These are phyloP conservation scores for Penicillium sp. DNA, from an alignment of 2,329 filamentous ascomycete genomes.

Conservation along the genomic window DNA sequence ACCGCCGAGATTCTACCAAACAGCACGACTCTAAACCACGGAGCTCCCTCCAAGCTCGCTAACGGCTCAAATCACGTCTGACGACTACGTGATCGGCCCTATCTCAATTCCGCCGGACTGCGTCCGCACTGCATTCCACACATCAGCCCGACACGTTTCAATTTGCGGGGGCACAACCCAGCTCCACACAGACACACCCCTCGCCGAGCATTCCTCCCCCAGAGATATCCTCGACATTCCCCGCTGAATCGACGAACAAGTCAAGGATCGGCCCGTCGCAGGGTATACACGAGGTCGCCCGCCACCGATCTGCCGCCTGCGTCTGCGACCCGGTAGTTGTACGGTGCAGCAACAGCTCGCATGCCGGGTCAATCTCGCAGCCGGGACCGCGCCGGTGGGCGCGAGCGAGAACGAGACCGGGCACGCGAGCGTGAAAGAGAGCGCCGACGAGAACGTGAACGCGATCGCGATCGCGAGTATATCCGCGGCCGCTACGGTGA, in stretches of 20 bases:
- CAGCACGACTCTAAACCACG: background rate
- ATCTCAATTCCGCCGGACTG: background rate
- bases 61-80: background rate
- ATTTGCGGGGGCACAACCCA: background rate
- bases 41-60: background rate
- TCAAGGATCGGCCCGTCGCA: background rate
- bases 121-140: background rate
- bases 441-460: constrained; percentile 17
- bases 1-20: constrained; percentile 9
- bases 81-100: background rate
- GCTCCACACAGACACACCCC: background rate
- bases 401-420: constrained; percentile 22
- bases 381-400: constrained; percentile 32
- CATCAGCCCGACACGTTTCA: constrained; percentile 2
- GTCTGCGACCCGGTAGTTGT: too few relatives aligned
- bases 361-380: constrained; percentile 39
- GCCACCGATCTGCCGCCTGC: background rate
- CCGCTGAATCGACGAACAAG: background rate
- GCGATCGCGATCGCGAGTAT: constrained; percentile 20
- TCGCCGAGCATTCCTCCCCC: constrained; percentile 3
- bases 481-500: constrained; percentile 21
- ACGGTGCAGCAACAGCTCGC: background rate
- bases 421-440: constrained; percentile 17
- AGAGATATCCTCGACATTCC: background rate
- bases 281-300: constrained; percentile 2